phyloP scores from a whole-genome alignment of 2,329 filamentous ascomycete genomes.

The Diaporthe nobilis region DNA sequence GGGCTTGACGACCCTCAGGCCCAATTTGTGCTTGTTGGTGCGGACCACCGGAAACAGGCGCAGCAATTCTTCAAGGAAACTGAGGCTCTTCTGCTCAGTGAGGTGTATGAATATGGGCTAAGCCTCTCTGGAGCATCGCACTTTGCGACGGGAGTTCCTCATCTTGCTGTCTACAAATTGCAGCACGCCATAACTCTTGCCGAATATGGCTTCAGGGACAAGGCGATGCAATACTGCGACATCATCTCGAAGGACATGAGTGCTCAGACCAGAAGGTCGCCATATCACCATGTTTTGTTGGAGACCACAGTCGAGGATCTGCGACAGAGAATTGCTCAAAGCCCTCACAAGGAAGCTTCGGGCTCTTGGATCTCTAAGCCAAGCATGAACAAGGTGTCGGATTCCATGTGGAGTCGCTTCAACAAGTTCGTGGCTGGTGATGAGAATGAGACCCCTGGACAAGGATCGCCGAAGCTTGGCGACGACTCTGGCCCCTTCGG shows the following conservation, averaged over 20 bases:
- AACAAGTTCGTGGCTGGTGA: slow-evolving; percentile 97
- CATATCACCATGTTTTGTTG: slow-evolving; percentile 85
- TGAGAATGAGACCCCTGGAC: slow-evolving; percentile 77
- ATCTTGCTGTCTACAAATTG: slow-evolving; percentile 92
- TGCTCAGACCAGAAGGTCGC: slow-evolving; percentile 85
- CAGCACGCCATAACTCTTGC: slow-evolving; percentile 88
- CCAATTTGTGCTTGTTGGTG: slow-evolving; percentile 87
- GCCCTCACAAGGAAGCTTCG: slow-evolving; percentile 80
- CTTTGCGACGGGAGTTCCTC: slow-evolving; percentile 75
- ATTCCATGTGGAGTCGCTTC: slow-evolving; percentile 90
- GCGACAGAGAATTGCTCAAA: slow-evolving; percentile 84
- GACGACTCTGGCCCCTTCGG: slow-evolving; percentile 85
- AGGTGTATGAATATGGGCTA: slow-evolving; percentile 93
- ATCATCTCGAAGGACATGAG: slow-evolving; percentile 82
- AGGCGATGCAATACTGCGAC: slow-evolving; percentile 94
- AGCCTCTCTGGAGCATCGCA: slow-evolving; percentile 75
- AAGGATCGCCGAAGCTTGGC: slow-evolving; percentile 68
- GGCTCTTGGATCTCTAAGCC: slow-evolving; percentile 95
- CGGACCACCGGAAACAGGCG: slow-evolving; percentile 81
- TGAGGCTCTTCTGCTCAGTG: slow-evolving; percentile 92
- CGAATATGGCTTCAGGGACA: slow-evolving; percentile 84
- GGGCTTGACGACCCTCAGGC: slow-evolving; percentile 86
- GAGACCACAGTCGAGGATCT: slow-evolving; percentile 87
- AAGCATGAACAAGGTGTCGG: slow-evolving; percentile 95
- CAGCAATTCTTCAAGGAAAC: slow-evolving; percentile 83